Evolutionary conservation across 768 basidiomycete species (phyloP).

Genomic region (Dioszegia crocea): DNA sequence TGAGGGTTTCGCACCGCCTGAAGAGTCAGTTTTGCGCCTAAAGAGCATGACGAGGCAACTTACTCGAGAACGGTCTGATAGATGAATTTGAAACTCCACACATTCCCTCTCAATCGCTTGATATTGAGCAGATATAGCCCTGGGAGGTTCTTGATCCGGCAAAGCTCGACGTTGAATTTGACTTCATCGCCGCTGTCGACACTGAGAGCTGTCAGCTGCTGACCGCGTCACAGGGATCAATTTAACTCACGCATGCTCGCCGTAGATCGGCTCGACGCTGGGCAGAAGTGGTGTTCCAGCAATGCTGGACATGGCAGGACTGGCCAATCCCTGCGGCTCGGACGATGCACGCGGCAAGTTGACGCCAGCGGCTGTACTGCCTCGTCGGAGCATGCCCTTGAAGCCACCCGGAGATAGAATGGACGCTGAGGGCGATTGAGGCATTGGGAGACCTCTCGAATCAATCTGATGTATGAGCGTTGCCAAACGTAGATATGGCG

Average conservation of each 20-base stretch:
- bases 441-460: constrained; percentile 78
- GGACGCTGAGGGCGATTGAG: constrained; percentile 60
- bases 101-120: constrained; percentile 82
- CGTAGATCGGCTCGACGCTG: constrained; percentile 58
- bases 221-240: background rate
- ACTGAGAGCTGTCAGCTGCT: constrained; percentile 34
- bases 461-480: constrained; percentile 62
- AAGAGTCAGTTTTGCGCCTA: background rate
- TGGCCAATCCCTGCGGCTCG: constrained; percentile 11
- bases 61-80: constrained; percentile 49
- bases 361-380: constrained; percentile 63
- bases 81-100: constrained; percentile 65
- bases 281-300: constrained; percentile 53
- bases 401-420: constrained; percentile 76
- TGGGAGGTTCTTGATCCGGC: constrained; percentile 78
- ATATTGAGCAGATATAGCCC: constrained; percentile 90
- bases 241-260: constrained; percentile 55
- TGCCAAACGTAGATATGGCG: background rate
- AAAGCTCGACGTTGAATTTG: constrained; percentile 90
- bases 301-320: constrained; percentile 48
- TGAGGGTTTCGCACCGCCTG: constrained; percentile 24
- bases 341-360: constrained; percentile 23
- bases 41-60: constrained; percentile 15
- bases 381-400: constrained; percentile 78
- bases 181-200: constrained; percentile 93